A percentile compares a stretch with the other conserved stretches of the same genome.
Evolutionary conservation across 306 rosid species (phyloP).

Genomic region (Ochetophila trinervis): DNA sequence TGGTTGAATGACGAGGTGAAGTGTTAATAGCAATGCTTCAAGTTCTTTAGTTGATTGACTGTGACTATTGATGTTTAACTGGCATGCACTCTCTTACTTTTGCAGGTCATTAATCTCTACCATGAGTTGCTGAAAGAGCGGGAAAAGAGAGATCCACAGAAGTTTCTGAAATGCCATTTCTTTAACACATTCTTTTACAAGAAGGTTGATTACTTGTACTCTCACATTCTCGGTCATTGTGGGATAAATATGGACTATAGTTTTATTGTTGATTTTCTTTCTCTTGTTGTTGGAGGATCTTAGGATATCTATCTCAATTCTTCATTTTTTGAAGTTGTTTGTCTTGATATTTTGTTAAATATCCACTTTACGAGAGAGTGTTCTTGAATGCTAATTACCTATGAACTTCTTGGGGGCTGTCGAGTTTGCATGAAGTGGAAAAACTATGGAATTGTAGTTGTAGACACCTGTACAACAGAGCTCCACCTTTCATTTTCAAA

Average conservation of each 20-base stretch:
- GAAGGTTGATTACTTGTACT: slow-evolving; percentile 51
- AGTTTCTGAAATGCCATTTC: slow-evolving; percentile 87
- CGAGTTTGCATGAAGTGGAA: background rate
- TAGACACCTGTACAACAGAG: background rate
- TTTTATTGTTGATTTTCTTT: background rate
- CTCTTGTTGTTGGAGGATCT: background rate
- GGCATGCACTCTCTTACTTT: slow-evolving; percentile 12
- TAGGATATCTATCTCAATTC: background rate
- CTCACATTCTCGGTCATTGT: too few relatives aligned
- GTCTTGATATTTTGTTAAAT: background rate
- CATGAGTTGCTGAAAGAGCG: slow-evolving; percentile 95
- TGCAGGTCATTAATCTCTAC: slow-evolving; percentile 89
- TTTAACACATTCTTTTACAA: slow-evolving; percentile 92
- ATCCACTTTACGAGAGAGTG: background rate
- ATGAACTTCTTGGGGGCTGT: background rate
- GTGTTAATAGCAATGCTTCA: background rate
- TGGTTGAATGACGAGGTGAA: slow-evolving; percentile 97
- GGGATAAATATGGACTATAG: too few relatives aligned
- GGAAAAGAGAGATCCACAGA: slow-evolving; percentile 75
- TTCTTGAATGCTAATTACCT: background rate
- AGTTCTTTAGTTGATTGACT: background rate
- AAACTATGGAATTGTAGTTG: background rate
- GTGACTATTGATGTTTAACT: background rate
- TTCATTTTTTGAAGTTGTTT: background rate
- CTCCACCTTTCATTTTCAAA: background rate